Conservation (phyloP, 1,139 yeast species). For the Suhomyces guaymorum region DNA sequence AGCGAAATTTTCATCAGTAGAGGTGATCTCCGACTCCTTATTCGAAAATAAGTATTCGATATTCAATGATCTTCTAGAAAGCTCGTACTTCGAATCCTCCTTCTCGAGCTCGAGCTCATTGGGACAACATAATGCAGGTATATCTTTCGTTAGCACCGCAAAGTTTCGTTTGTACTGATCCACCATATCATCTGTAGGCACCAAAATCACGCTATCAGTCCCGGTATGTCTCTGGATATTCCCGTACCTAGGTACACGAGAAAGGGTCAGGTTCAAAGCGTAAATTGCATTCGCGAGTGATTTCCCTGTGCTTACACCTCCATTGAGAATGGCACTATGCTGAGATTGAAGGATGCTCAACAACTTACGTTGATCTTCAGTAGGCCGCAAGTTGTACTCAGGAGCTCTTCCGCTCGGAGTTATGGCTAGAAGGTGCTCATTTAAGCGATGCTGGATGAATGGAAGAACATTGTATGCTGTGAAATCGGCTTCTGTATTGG, state of each 20-base stretch:
- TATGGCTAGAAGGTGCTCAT: slow-evolving; percentile 16
- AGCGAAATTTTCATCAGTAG: slow-evolving; percentile 5
- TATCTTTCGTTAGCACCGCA: slow-evolving; percentile 17
- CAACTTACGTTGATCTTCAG: slow-evolving; percentile 26
- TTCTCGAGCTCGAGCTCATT: slow-evolving; percentile 15
- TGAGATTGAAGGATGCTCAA: slow-evolving; percentile 22
- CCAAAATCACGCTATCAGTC: slow-evolving; percentile 27
- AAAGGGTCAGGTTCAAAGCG: slow-evolving; percentile 25
- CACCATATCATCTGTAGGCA: slow-evolving; percentile 30
- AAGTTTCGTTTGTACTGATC: slow-evolving; percentile 21
- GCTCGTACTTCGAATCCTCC: slow-evolving; percentile 10
- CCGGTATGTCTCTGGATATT: slow-evolving; percentile 12
- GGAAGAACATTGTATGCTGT: slow-evolving; percentile 30
- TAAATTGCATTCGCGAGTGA: slow-evolving; percentile 25
- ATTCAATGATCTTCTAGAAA: slow-evolving; percentile 25
- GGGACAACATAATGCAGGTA: slow-evolving; percentile 30
- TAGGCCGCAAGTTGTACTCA: slow-evolving; percentile 22
- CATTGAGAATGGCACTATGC: slow-evolving; percentile 23
- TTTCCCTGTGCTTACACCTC: slow-evolving; percentile 27
- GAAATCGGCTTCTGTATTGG: slow-evolving; percentile 20
- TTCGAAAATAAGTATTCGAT: slow-evolving; percentile 19
- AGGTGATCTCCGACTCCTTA: slow-evolving; percentile 1
- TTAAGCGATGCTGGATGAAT: slow-evolving; percentile 28
- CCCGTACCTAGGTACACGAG: slow-evolving; percentile 24
- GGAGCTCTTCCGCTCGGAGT: slow-evolving; percentile 10